A percentile compares a stretch with the other conserved stretches of the same genome.
Conservation (phyloP, 768 basidiomycete genomes). For the Boletus rubropictus region DNA sequence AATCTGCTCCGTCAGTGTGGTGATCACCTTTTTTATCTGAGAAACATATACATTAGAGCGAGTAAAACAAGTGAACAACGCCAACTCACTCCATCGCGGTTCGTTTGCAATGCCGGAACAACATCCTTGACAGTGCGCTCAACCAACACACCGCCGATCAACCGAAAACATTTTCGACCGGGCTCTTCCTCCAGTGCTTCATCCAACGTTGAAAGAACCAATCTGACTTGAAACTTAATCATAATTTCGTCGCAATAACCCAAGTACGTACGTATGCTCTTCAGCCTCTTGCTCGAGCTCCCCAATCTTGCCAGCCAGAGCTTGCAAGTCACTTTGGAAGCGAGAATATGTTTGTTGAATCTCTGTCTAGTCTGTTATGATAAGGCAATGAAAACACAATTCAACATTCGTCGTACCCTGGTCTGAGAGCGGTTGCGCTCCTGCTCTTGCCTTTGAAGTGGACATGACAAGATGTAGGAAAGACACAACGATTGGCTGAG, state of each 20-base stretch:
- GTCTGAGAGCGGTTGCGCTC: conserved; percentile 53
- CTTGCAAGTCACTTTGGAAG: conserved; percentile 83
- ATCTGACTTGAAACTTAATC: conserved; percentile 38
- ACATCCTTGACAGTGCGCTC: conserved; percentile 95
- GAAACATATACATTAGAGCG: conserved; percentile 7
- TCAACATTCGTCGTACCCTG: conserved; percentile 51
- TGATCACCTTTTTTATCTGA: conserved; percentile 79
- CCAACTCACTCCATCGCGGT: conserved; percentile 71
- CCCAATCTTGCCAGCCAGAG: conserved; percentile 89
- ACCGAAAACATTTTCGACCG: conserved; percentile 89
- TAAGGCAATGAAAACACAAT: conserved; percentile 23
- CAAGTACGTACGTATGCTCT: conserved; percentile 73
- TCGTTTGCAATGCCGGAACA: conserved; percentile 84
- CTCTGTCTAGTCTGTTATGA: conserved; percentile 57
- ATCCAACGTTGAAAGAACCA: conserved; percentile 83
- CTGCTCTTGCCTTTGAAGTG: conserved; percentile 52
- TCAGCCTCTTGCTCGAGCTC: conserved; percentile 95
- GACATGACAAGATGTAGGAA: conserved; percentile 37
- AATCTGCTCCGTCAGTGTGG: conserved; percentile 79
- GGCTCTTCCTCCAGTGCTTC: conserved; percentile 81
- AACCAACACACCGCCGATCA: conserved; percentile 93
- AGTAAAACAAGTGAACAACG: neutral
- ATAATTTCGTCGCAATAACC: neutral
- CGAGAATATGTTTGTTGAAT: conserved; percentile 78
- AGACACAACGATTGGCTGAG: conserved; percentile 28